Base-by-base conservation (phyloP, 2,329 filamentous ascomycete genomes). In the Talaromyces sp. region DNA sequence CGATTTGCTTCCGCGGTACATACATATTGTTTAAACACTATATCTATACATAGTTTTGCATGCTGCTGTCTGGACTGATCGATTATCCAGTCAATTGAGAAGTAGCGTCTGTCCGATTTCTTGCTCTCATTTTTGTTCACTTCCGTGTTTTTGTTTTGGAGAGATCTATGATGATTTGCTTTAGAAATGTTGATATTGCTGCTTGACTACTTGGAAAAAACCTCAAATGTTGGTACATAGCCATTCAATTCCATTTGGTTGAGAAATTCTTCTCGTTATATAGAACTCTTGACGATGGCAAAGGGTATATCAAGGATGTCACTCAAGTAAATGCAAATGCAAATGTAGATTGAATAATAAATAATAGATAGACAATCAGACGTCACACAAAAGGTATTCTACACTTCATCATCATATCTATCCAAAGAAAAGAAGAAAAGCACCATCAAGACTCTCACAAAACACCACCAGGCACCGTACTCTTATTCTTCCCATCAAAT, bases 401-500 rank as follows among this genome's bases (percentile, higher is more conserved):
- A 59, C 56, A 45, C 54, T 57, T 39, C 27, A 8, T 57, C 54
- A 45, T 39, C 54, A 41, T 27, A 45, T 59, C 56, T 45, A 59
- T 31, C 37, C 37, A 31, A 39, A 19, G 22, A 31, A 10, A 39
- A 59, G 10, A 27, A 41, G n/a, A 22, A 22, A 56, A 19, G 2
- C 7, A 33, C 33, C n/a, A 45, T 57, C n/a, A 57, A 62, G 27
- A n/a, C 14, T 22, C 31, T 67, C 52, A 67, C 11, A 67, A 19
- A 33, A 62, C 66, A 14, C 57, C 64, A n/a, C 57, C 64, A 35
- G 64, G 64, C 16, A 64, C 61, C 31, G 47, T 62, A 41, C 48
- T 27, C 69, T 57, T 66, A 37, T 19, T 63, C 56, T 64, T 64
- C 62, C 62, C 62, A 52, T 66, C 65, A n/a, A 66, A 66, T 10